Evolutionary conservation across 345 rosid species (phyloP).

Genomic region (Boechera retrofracta): DNA sequence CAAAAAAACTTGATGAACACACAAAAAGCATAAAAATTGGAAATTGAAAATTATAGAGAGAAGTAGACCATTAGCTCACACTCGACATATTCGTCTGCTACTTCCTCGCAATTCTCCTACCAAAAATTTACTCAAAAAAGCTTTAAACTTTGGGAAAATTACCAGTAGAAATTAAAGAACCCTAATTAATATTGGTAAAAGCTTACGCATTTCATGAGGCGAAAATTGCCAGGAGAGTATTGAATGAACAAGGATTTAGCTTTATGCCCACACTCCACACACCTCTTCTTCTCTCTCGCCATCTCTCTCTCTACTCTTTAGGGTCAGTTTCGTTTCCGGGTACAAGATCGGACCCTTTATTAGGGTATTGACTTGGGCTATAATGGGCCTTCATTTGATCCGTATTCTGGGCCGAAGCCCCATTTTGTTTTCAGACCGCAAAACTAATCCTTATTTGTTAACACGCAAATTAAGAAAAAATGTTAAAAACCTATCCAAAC

Average conservation of each 20-base stretch:
- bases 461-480: no score
- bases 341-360: neutral
- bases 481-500: no score
- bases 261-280: slow-evolving; percentile 67
- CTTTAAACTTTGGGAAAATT: neutral
- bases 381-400: neutral
- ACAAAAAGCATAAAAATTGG: slow-evolving; percentile 4
- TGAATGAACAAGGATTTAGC: slow-evolving; percentile 66
- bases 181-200: slow-evolving; percentile 4
- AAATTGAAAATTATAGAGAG: neutral
- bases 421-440: neutral
- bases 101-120: slow-evolving; percentile 69
- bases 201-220: slow-evolving; percentile 79
- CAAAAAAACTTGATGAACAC: neutral
- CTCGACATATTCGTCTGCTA: slow-evolving; percentile 80
- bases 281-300: slow-evolving; percentile 54
- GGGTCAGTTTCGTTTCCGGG: neutral
- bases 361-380: neutral
- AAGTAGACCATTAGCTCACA: slow-evolving; percentile 75
- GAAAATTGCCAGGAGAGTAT: slow-evolving; percentile 75
- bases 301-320: neutral
- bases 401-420: neutral
- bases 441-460: no score
- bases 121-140: neutral
- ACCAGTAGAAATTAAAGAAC: neutral